These are phyloP conservation scores for Kluyveromyces aestuarii DNA, from an alignment of 805 yeast genomes.

Conservation along the genomic window DNA sequence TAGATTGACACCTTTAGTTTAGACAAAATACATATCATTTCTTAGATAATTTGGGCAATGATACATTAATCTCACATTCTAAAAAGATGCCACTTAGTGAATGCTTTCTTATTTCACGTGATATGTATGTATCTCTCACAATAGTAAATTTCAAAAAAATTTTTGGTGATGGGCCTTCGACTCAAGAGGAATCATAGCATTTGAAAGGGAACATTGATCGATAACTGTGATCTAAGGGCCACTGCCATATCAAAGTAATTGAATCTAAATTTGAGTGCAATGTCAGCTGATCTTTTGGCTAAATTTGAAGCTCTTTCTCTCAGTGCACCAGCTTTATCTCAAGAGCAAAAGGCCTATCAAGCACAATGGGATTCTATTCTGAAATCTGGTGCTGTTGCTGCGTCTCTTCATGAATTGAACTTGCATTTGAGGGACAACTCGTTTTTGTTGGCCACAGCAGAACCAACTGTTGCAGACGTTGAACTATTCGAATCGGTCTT, in stretches of 20 bases:
- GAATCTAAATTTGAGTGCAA: not conserved
- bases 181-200: too few species aligned
- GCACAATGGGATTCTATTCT: constrained; percentile 76
- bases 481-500: constrained; percentile 56
- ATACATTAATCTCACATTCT: too few species aligned
- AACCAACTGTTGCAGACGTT: constrained; percentile 62
- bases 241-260: not conserved
- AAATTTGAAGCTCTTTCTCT: constrained; percentile 22
- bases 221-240: not conserved
- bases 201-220: not conserved
- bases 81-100: too few species aligned
- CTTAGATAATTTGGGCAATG: too few species aligned
- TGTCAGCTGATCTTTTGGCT: constrained; percentile 18
- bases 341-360: constrained; percentile 57
- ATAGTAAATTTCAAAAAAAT: not conserved
- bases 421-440: constrained; percentile 59
- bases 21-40: too few species aligned
- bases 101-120: too few species aligned
- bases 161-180: too few species aligned
- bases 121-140: too few species aligned
- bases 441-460: constrained; percentile 54
- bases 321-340: constrained; percentile 24
- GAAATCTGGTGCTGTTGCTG: constrained; percentile 43
- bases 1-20: too few species aligned
- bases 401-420: constrained; percentile 50